Percentiles rank a stretch among this genome's conserved stretches.
phyloP scores from a whole-genome alignment of 176 grass and related monocot genomes.

The Puccinellia tenuiflora region DNA sequence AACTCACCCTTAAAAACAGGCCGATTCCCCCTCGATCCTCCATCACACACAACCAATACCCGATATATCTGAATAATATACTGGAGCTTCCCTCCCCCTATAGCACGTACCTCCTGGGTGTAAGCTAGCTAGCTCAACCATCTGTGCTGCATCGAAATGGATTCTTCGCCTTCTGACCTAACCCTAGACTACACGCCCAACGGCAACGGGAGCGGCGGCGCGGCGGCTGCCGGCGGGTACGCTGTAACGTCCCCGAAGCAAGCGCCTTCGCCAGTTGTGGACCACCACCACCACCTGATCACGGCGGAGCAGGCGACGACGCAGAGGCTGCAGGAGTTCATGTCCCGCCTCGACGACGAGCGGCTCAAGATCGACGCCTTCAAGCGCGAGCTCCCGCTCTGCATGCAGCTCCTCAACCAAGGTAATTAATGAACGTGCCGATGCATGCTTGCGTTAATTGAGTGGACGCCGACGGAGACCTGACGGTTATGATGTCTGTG shows the following conservation, averaged over 20 bases:
- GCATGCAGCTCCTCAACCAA: conserved; percentile 96
- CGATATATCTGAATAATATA: conserved; percentile 34
- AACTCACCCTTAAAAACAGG: conserved; percentile 63
- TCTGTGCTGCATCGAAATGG: conserved; percentile 28
- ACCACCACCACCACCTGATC: conserved; percentile 34
- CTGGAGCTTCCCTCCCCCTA: conserved; percentile 19
- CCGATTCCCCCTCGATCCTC: conserved; percentile 58
- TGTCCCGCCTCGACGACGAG: conserved; percentile 75
- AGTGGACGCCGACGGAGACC: not conserved
- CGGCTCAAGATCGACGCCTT: conserved; percentile 95
- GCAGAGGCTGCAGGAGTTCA: conserved; percentile 83
- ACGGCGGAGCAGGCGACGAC: conserved; percentile 50
- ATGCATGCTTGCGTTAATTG: not conserved
- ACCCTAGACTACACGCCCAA: conserved; percentile 86
- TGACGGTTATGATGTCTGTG: not conserved
- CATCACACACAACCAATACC: not conserved
- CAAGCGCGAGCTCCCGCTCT: conserved; percentile 95
- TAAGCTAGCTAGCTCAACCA: not conserved
- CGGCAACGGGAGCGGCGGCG: not conserved
- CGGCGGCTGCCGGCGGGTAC: not conserved
- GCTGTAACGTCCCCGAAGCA: conserved; percentile 23
- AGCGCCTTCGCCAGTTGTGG: conserved; percentile 5
- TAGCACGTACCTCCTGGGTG: not conserved
- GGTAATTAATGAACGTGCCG: conserved; percentile 21
- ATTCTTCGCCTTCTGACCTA: conserved; percentile 74